Conservation (phyloP, 148 eudicot genomes). For the Bassia scoparia region DNA sequence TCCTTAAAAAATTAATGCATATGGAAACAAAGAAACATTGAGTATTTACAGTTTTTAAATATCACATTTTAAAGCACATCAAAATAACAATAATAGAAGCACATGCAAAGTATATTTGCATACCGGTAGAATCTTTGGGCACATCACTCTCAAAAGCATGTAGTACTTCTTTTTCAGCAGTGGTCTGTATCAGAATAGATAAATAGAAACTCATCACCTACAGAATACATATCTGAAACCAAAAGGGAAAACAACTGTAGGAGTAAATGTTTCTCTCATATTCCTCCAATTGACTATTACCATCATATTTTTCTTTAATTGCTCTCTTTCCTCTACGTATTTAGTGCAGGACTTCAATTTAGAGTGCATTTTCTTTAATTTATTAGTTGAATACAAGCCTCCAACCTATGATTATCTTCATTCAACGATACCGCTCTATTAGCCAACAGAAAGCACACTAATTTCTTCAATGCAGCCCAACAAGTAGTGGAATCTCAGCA, state of each 20-base stretch:
- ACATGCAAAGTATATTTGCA: constrained; percentile 17
- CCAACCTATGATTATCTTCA: no score
- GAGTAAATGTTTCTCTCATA: neutral
- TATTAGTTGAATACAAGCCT: no score
- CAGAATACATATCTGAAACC: constrained; percentile 2
- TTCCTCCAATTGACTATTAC: neutral
- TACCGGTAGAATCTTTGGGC: constrained; percentile 51
- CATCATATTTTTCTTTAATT: neutral
- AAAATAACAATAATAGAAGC: neutral
- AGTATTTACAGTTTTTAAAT: neutral
- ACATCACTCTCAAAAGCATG: constrained; percentile 72
- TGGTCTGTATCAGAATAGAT: constrained; percentile 29
- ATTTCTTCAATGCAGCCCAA: no score
- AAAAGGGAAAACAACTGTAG: neutral
- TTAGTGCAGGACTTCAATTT: neutral
- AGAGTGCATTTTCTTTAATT: no score
- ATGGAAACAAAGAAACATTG: neutral
- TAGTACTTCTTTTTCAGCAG: constrained; percentile 29
- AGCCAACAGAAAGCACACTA: no score
- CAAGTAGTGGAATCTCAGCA: no score
- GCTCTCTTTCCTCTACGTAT: neutral
- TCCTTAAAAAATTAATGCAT: neutral
- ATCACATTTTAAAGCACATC: neutral
- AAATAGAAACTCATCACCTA: neutral
- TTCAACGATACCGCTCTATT: no score